phyloP scores from a whole-genome alignment of 441 rosid species.

The Gossypium trilobum region DNA sequence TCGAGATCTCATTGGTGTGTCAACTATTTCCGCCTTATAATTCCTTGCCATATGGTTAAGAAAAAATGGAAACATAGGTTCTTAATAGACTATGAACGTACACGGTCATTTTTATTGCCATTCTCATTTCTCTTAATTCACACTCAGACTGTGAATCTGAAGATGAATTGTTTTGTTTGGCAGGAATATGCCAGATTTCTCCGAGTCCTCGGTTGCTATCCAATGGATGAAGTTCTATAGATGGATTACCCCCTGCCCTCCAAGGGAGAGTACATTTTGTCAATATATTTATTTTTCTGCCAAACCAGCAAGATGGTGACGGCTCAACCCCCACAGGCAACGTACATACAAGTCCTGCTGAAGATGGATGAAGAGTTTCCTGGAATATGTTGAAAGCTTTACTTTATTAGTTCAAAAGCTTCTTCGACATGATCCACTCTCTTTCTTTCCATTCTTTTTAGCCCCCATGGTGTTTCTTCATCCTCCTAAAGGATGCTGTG shows the following conservation, averaged over 20 bases:
- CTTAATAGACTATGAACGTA: background rate
- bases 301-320: background rate
- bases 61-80: background rate
- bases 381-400: background rate
- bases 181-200: conserved; percentile 75
- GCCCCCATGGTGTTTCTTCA: background rate
- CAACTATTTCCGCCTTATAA: background rate
- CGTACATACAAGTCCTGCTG: background rate
- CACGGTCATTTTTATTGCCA: background rate
- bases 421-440: background rate
- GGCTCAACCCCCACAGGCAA: background rate
- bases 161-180: background rate
- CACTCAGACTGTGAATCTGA: background rate
- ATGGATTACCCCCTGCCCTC: background rate
- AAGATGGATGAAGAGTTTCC: background rate
- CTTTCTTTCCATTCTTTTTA: background rate
- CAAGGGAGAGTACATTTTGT: background rate
- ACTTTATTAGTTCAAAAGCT: background rate
- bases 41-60: background rate
- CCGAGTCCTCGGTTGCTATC: conserved; percentile 79
- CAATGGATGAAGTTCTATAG: conserved; percentile 30
- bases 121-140: background rate
- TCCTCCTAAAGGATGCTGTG: background rate
- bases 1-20: background rate
- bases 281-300: background rate